Base-by-base conservation (phyloP, 768 basidiomycete genomes). In the Sarcodon aspratus region DNA sequence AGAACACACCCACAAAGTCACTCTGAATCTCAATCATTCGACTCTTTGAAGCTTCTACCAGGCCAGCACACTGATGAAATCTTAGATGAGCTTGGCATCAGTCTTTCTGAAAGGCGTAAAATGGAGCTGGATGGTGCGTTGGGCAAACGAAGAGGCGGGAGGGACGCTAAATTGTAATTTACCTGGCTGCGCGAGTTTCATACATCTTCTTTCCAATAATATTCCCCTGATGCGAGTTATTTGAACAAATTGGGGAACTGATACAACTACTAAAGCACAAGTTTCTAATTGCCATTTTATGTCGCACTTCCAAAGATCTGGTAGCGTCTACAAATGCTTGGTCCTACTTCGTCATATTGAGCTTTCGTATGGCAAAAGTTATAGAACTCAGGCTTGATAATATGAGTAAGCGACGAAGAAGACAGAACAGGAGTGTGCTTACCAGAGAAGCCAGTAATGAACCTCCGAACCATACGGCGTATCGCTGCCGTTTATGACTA, bases 401-500 rank as follows among this genome's bases (percentile, higher is more conserved):
- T 18, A 35, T n/a, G 36, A 42, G 9, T 9, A 35, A 38, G 27
- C 34, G 36, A 21, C 13, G 40, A 9, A 46, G 36, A 12, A 5
- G 31, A 38, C 8, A 15, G 13, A 11, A 21, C 8, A 48, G 44
- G n/a, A 33, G 13, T 27, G 15, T 9, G 71, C 81, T 66, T 55
- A 94, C 91, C 57, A 95, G 74, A 47, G 91, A 93, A 6, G 94
- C 96, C 52, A 98, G 75, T 34, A 98, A 74, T 7, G 89, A 93
- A 27, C 96, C 96, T 58, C 96, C 96, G 59, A 88, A 98, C 96
- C 96, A 99, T 32, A 98, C 96, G 15, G 96, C 96, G 53, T 66
- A 93, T 75, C 93, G 76, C 71, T 98, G 95, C 50, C 91, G 84
- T 70, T 97, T 97, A 76, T 99, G 96, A 8, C 87, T 88, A 61